Conservation (phyloP, 2,329 filamentous ascomycete genomes). For the Fusarium tjaetaba region DNA sequence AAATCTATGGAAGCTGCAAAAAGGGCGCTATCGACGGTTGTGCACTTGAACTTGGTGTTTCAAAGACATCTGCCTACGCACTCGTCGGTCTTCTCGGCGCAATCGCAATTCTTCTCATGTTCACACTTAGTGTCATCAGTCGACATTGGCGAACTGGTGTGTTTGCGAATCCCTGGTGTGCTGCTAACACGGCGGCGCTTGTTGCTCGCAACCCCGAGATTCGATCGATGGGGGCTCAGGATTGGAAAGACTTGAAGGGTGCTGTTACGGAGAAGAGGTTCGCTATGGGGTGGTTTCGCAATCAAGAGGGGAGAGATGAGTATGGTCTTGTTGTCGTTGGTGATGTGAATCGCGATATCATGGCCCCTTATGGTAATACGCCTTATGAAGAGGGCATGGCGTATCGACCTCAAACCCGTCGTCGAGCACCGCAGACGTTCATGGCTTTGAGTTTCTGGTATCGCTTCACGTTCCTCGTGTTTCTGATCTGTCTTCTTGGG, state of each 20-base stretch:
- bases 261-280: slow-evolving; percentile 25
- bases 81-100: slow-evolving; percentile 18
- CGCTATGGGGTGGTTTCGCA: slow-evolving; percentile 25
- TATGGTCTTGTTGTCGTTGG: slow-evolving; percentile 30
- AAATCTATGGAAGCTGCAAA: slow-evolving; percentile 32
- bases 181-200: slow-evolving; percentile 29
- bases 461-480: slow-evolving; percentile 46
- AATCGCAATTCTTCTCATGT: slow-evolving; percentile 3
- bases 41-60: slow-evolving; percentile 35
- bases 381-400: slow-evolving; percentile 9
- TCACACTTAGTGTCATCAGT: slow-evolving; percentile 23
- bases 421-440: slow-evolving; percentile 44
- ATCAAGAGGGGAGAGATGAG: slow-evolving; percentile 18
- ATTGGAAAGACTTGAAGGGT: slow-evolving; percentile 27
- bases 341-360: neutral
- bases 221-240: slow-evolving; percentile 13
- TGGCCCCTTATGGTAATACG: slow-evolving; percentile 20
- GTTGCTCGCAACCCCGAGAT: slow-evolving; percentile 32
- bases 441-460: slow-evolving; percentile 50
- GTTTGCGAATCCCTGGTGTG: slow-evolving; percentile 39
- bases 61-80: slow-evolving; percentile 21
- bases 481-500: slow-evolving; percentile 47
- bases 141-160: slow-evolving; percentile 36
- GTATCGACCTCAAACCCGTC: slow-evolving; percentile 6
- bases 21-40: slow-evolving; percentile 33